Conservation (phyloP, 2,329 filamentous ascomycete species). For the Hypoxylon sp. region DNA sequence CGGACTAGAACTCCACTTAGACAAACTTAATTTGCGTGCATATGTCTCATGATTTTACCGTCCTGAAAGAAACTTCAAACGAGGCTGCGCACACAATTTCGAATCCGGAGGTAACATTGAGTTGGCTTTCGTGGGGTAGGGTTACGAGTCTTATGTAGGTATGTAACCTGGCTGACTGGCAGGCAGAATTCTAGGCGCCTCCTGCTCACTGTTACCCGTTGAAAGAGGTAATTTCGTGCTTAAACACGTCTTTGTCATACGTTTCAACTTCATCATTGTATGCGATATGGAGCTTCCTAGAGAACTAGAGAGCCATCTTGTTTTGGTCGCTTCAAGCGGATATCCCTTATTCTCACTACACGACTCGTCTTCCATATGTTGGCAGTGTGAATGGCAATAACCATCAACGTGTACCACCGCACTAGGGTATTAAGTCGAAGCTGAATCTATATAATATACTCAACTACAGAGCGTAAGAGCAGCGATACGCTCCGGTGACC, state of each 20-base stretch:
- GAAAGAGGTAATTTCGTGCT: background rate
- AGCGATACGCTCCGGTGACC: too few relatives aligned
- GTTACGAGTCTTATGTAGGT: background rate
- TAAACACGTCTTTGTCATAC: background rate
- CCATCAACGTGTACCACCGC: background rate
- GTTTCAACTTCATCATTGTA: background rate
- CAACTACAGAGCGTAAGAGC: background rate
- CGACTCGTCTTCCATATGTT: background rate
- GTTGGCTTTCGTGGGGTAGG: background rate
- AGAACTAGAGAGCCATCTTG: background rate
- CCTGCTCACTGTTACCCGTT: background rate
- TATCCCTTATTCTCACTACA: background rate
- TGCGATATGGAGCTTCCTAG: background rate
- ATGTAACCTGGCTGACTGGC: background rate
- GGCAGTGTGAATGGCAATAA: background rate
- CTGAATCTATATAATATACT: background rate
- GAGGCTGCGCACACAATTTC: background rate
- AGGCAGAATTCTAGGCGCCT: background rate
- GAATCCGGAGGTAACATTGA: background rate
- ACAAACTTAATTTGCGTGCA: background rate
- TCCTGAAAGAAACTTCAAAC: background rate
- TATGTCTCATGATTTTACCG: background rate
- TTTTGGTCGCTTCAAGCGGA: background rate
- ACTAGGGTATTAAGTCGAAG: background rate
- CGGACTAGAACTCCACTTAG: background rate